Conservation (phyloP, 2,329 filamentous ascomycete genomes). For the Lachnellula willkommii region DNA sequence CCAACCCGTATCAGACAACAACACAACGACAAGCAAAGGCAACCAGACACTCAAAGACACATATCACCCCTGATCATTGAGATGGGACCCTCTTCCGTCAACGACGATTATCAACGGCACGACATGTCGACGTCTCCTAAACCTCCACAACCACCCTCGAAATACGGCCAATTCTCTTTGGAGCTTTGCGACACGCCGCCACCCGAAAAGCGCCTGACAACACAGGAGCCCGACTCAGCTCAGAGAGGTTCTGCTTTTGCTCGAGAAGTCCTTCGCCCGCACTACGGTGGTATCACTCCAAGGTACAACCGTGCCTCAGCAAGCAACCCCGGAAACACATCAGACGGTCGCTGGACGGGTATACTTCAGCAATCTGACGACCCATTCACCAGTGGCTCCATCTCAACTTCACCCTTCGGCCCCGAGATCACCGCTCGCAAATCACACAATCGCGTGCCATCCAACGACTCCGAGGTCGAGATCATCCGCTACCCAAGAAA, state of each 20-base stretch:
- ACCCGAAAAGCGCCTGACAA: neutral
- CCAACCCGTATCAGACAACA: too few relatives aligned
- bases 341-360: neutral
- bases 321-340: neutral
- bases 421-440: neutral
- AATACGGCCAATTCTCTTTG: neutral
- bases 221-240: neutral
- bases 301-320: neutral
- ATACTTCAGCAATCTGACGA: neutral
- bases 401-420: neutral
- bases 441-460: neutral
- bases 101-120: too few relatives aligned
- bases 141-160: too few relatives aligned
- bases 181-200: neutral
- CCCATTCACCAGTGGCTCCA: neutral
- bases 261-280: neutral
- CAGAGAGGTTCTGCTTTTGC: neutral
- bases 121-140: too few relatives aligned
- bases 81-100: too few relatives aligned
- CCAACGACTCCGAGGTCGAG: neutral
- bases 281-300: neutral
- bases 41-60: too few relatives aligned
- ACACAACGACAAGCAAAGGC: too few relatives aligned
- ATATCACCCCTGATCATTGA: too few relatives aligned
- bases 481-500: neutral